Base-by-base conservation (phyloP, 345 rosid species). In the Boechera stricta region DNA sequence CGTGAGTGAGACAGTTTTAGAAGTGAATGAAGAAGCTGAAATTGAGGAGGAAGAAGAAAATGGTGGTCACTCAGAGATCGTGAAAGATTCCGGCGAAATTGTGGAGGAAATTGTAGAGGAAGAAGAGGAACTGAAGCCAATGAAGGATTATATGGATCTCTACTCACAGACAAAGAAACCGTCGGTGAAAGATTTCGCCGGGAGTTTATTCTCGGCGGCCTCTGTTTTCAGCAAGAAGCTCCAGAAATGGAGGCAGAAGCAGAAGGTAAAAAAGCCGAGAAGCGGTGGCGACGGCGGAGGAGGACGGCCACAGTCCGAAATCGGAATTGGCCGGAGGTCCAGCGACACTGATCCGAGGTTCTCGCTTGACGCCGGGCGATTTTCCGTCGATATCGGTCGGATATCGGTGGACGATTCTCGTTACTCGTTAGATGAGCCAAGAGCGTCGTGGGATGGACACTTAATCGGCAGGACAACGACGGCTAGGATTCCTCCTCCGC, bases 61-160 rank as follows among this genome's bases (percentile, higher is more conserved):
- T n/a, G 54, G 24, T 48, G 52, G 24, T 3, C 51, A 77, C 39
- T 71, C 77, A 67, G 71, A 72, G 75, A 78, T 79, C 64, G 70
- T 70, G 21, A 83, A 85, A 58, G 87, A 83, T 5, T 55, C 67
- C 58, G 77, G 82, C 55, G 87, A 80, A 76, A 86, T 83, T 26
- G 77, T 75, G 3, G 76, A 80, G 80, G 71, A 79, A 69, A 21
- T 21, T 21, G 24, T 21, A 21, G 24, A 21, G 24, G 89, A 87
- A 53, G 86, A 74, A 63, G 95, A 89, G 62, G 93, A 89, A 33
- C 38, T 84, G 10, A 89, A 86, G 86, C 81, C 92, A 4, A 95
- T 92, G 98, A 92, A 95, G 75, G 98, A 95, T 75, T 88, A 95
- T 67, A 90, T 92, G 74, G 96, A 95, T 84, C 94, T 92, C 52